Conservation (phyloP, 176 grass and related monocot genomes). For the Guadua angustifolia region DNA sequence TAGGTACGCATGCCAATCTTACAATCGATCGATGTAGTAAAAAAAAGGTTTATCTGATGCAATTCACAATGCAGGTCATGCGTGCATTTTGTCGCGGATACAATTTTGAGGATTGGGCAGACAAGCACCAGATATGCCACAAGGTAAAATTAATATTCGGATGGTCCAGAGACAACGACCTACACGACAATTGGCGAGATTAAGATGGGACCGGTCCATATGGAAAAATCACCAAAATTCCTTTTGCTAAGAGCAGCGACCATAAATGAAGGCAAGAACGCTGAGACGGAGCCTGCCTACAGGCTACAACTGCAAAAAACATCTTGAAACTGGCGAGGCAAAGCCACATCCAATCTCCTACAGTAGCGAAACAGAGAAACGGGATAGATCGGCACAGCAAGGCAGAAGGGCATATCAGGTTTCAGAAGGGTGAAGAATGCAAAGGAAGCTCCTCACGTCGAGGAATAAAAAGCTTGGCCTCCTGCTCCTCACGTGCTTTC, state of each 20-base stretch:
- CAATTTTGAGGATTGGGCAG: background rate
- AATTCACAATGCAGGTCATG: background rate
- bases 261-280: constrained; percentile 5
- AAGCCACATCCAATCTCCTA: constrained; percentile 39
- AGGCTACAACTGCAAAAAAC: background rate
- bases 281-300: background rate
- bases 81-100: background rate
- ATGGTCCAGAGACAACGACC: constrained; percentile 36
- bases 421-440: background rate
- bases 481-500: constrained; percentile 28
- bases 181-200: constrained; percentile 13
- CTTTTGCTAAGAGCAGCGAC: constrained; percentile 27
- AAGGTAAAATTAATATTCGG: background rate
- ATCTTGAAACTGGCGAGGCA: constrained; percentile 31
- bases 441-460: background rate
- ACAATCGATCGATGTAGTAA: background rate
- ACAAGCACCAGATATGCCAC: background rate
- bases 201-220: background rate
- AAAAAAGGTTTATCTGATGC: background rate
- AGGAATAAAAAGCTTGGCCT: constrained; percentile 3
- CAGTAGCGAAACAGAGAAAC: constrained; percentile 25
- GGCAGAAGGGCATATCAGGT: background rate
- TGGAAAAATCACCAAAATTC: background rate
- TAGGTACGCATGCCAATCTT: background rate
- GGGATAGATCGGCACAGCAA: constrained; percentile 6